Conservation (phyloP, 306 rosid species). For the Begonia fuchsioides region DNA sequence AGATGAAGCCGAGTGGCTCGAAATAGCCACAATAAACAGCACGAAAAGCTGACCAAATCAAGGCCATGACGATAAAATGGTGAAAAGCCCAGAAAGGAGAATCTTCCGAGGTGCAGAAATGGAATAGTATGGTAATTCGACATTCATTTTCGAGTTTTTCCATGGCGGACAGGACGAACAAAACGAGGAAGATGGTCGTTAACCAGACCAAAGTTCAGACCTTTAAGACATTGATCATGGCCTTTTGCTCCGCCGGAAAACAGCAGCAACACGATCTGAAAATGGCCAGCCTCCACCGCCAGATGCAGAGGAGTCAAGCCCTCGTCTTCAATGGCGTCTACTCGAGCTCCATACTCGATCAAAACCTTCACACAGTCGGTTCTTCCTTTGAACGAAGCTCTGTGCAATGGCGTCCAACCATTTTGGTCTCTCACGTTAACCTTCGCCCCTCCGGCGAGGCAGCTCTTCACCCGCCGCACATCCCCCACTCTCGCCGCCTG, state of each 20-base stretch:
- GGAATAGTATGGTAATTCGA: no score
- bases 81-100: conserved; percentile 1
- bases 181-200: conserved; percentile 18
- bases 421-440: no score
- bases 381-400: no score
- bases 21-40: conserved; percentile 7
- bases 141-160: conserved; percentile 4
- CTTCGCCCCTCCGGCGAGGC: conserved; percentile 51
- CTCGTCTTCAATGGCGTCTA: conserved; percentile 41
- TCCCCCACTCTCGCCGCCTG: conserved; percentile 49
- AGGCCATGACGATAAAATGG: conserved; percentile 23
- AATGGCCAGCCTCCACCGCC: conserved; percentile 62
- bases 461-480: conserved; percentile 33
- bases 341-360: no score
- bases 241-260: conserved; percentile 35
- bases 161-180: conserved; percentile 1
- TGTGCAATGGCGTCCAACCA: no score
- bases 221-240: conserved; percentile 18
- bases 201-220: conserved; percentile 11
- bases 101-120: not conserved
- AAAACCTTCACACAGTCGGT: no score
- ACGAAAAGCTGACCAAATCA: conserved; percentile 13
- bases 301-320: conserved; percentile 61
- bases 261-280: conserved; percentile 37
- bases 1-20: conserved; percentile 10